phyloP scores from a whole-genome alignment of 2,329 filamentous ascomycete genomes.

The Penicillium oxalicum region DNA sequence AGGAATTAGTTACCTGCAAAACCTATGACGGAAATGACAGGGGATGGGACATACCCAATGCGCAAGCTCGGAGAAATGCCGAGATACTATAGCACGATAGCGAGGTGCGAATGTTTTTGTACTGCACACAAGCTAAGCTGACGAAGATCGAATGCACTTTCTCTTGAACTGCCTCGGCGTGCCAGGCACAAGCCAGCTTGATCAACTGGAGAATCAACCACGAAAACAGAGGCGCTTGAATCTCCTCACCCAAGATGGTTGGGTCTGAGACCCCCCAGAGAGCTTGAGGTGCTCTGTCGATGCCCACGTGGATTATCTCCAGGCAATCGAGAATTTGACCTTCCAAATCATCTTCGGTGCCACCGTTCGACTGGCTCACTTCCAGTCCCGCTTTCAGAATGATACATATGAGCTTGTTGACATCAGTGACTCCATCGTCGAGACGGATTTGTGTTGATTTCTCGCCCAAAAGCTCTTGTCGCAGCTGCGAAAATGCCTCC shows the following conservation, averaged over 20 bases:
- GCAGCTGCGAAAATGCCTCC: conserved; percentile 68
- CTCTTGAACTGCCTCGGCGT: conserved; percentile 37
- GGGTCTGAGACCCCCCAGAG: conserved; percentile 61
- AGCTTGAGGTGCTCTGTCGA: conserved; percentile 65
- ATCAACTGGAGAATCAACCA: conserved; percentile 52
- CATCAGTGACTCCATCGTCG: conserved; percentile 66
- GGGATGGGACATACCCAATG: conserved; percentile 31
- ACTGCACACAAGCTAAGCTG: conserved; percentile 28
- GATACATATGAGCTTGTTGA: conserved; percentile 79
- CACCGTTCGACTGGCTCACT: conserved; percentile 53
- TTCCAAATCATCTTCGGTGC: conserved; percentile 44
- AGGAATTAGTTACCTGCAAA: conserved; percentile 13
- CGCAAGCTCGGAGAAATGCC: conserved; percentile 31
- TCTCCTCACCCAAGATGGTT: conserved; percentile 47
- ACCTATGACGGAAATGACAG: neutral
- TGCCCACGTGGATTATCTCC: conserved; percentile 67
- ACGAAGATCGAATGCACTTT: conserved; percentile 33
- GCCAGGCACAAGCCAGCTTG: conserved; percentile 40
- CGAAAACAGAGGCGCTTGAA: conserved; percentile 47
- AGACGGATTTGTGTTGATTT: conserved; percentile 42
- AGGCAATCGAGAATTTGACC: conserved; percentile 58
- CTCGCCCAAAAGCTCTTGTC: conserved; percentile 56
- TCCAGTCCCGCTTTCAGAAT: conserved; percentile 75
- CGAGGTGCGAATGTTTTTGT: conserved; percentile 28
- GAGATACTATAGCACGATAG: conserved; percentile 26